Evolutionary conservation across 2,329 filamentous ascomycete species (phyloP).

Genomic region (Aspergillus intermedius): DNA sequence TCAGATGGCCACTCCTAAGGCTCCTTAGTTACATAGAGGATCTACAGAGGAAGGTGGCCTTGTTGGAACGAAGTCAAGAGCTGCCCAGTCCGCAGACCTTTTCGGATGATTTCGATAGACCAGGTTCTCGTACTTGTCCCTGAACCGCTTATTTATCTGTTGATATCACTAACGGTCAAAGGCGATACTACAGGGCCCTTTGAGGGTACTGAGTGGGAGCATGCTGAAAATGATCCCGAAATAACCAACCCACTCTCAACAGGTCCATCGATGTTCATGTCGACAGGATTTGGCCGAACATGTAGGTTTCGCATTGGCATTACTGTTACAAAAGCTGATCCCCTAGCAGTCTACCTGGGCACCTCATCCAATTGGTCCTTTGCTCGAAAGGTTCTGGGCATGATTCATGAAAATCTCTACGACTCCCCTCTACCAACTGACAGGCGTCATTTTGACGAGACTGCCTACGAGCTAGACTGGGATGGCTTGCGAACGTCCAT

Average conservation of each 20-base stretch:
- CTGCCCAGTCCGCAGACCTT: slow-evolving; percentile 12
- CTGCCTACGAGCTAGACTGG: slow-evolving; percentile 49
- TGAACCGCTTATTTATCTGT: no score
- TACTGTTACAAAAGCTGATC: slow-evolving; percentile 1
- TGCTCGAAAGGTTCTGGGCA: slow-evolving; percentile 43
- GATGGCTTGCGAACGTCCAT: slow-evolving; percentile 33
- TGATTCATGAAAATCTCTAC: slow-evolving; percentile 44
- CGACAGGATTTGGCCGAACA: slow-evolving; percentile 35
- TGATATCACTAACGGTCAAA: no score
- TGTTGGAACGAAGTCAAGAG: slow-evolving; percentile 12
- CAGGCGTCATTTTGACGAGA: slow-evolving; percentile 46
- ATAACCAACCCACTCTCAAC: slow-evolving; percentile 41
- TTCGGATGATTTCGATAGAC: neutral
- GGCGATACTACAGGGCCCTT: no score
- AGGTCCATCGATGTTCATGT: slow-evolving; percentile 38
- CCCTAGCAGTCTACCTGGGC: slow-evolving; percentile 44
- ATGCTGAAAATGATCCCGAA: slow-evolving; percentile 16
- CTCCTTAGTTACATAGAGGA: slow-evolving; percentile 29
- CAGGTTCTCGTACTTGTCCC: no score
- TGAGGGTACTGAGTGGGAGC: no score
- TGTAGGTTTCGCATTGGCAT: slow-evolving; percentile 28
- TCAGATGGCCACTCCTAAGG: slow-evolving; percentile 3
- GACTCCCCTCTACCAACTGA: slow-evolving; percentile 38
- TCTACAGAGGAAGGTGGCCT: slow-evolving; percentile 26
- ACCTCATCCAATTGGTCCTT: slow-evolving; percentile 55